phyloP scores from a whole-genome alignment of 75 land plant genomes.

The Adiantum capillusveneris region DNA sequence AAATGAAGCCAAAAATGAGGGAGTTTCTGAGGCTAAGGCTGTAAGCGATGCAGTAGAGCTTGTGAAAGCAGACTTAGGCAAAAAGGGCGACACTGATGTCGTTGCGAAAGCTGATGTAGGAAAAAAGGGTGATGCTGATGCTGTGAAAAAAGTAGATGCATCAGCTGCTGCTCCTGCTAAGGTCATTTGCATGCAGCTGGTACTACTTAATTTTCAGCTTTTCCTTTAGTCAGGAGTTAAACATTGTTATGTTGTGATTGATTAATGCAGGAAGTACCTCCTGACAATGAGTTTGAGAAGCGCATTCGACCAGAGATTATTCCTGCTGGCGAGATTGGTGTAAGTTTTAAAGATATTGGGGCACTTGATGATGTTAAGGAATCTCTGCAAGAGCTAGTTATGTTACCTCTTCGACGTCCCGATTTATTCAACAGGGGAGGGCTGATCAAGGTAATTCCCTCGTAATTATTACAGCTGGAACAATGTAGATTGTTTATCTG shows the following conservation, averaged over 20 bases:
- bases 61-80: not conserved
- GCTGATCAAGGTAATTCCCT: slow-evolving; percentile 57
- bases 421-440: slow-evolving; percentile 74
- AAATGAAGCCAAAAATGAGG: not conserved
- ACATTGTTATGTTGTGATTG: not conserved
- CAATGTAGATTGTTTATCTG: not conserved
- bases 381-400: slow-evolving; percentile 80
- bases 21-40: not conserved
- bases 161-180: not conserved
- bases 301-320: slow-evolving; percentile 89
- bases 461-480: no score
- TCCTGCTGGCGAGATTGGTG: slow-evolving; percentile 70
- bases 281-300: slow-evolving; percentile 93
- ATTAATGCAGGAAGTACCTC: slow-evolving; percentile 53
- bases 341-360: slow-evolving; percentile 78
- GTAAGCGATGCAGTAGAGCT: not conserved
- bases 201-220: not conserved
- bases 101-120: slow-evolving; percentile 10
- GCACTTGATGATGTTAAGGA: slow-evolving; percentile 74
- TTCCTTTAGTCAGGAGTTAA: no score
- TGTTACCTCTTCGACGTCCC: slow-evolving; percentile 81
- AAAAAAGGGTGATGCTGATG: slow-evolving; percentile 12
- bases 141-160: slow-evolving; percentile 13
- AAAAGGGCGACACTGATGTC: not conserved
- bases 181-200: not conserved